Percentiles rank a stretch among this genome's conserved stretches.
These are phyloP conservation scores for Kwoniella sp. DNA, from an alignment of 768 basidiomycete genomes.

Conservation along the genomic window DNA sequence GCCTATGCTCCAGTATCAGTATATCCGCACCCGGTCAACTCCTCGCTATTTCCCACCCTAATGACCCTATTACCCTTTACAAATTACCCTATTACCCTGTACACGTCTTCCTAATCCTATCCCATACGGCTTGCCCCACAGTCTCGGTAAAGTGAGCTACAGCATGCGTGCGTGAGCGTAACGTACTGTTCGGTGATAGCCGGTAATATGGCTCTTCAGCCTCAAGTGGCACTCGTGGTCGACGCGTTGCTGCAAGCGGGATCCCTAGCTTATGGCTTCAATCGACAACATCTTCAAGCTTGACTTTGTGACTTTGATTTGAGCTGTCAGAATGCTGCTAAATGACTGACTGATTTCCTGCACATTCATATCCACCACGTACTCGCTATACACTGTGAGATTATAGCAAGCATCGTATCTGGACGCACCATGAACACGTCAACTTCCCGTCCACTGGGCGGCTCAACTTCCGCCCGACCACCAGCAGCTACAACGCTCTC, in stretches of 20 bases:
- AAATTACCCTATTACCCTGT: neutral
- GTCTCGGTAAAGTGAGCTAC: no score
- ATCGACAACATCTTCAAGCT: neutral
- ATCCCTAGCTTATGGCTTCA: no score
- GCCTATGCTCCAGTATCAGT: no score
- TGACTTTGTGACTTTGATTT: no score
- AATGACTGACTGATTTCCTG: no score
- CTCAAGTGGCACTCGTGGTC: constrained; percentile 17
- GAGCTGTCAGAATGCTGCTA: no score
- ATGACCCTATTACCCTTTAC: neutral
- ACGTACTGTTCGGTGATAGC: no score
- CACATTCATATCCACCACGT: no score
- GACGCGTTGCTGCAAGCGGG: neutral
- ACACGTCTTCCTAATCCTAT: neutral
- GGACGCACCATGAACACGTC: constrained; percentile 27
- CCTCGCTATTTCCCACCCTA: neutral
- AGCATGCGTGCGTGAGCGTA: no score
- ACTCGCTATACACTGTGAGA: neutral
- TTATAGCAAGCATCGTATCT: neutral
- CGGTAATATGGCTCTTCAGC: neutral
- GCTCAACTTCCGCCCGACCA: constrained; percentile 23
- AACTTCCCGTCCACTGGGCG: constrained; percentile 18
- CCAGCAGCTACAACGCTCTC: constrained; percentile 32
- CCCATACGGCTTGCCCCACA: neutral
- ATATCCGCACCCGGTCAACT: no score